Conservation (phyloP, 805 yeast species). For the Starmerella roubikii region DNA sequence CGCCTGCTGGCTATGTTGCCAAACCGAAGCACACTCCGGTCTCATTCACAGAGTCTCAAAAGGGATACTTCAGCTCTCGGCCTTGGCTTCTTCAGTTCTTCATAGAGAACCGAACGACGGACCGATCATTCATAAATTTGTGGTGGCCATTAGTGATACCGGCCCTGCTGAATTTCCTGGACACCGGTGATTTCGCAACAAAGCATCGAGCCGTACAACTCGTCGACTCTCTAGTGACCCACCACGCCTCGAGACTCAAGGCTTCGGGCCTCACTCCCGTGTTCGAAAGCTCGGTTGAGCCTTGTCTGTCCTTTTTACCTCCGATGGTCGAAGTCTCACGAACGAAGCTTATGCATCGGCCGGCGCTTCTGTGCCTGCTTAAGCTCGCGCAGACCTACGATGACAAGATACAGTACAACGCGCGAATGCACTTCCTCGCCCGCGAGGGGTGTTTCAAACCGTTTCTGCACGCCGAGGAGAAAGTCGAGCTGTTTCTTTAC, state of each 20-base stretch:
- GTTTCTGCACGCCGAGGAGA: slow-evolving; percentile 17
- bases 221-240: slow-evolving; percentile 7
- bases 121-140: neutral
- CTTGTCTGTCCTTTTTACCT: slow-evolving; percentile 24
- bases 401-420: neutral
- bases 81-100: slow-evolving; percentile 16
- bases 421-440: slow-evolving; percentile 17
- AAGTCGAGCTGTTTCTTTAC: slow-evolving; percentile 16
- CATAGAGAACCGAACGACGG: neutral
- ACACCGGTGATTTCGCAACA: slow-evolving; percentile 19
- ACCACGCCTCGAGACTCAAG: slow-evolving; percentile 7
- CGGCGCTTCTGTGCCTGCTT: slow-evolving; percentile 34
- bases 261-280: slow-evolving; percentile 23
- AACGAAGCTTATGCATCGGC: slow-evolving; percentile 15
- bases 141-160: slow-evolving; percentile 26
- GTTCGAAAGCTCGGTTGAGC: slow-evolving; percentile 22
- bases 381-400: slow-evolving; percentile 26
- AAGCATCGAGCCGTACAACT: slow-evolving; percentile 21
- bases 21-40: too few relatives aligned
- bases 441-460: slow-evolving; percentile 22
- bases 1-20: slow-evolving; percentile 3
- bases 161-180: slow-evolving; percentile 22
- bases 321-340: slow-evolving; percentile 20
- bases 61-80: neutral
- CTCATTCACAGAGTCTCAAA: neutral